Percentiles rank a stretch among this genome's conserved stretches.
phyloP scores from a whole-genome alignment of 805 yeast species.

The Millerago galiae region DNA sequence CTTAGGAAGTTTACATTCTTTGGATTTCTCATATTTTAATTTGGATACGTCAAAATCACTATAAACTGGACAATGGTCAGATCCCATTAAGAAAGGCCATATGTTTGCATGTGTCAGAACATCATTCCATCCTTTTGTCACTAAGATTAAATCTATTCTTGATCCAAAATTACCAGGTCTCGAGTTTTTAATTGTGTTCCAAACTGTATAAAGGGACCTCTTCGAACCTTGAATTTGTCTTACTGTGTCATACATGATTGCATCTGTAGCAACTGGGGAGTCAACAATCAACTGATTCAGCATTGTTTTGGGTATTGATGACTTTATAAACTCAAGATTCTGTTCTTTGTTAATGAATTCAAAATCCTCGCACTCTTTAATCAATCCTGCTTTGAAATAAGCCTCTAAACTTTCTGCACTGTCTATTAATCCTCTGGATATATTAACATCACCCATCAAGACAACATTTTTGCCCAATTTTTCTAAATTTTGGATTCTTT shows the following conservation, averaged over 20 bases:
- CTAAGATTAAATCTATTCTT: conserved; percentile 72
- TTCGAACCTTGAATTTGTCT: conserved; percentile 51
- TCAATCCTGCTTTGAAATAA: conserved; percentile 30
- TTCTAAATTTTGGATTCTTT: conserved; percentile 53
- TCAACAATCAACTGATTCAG: conserved; percentile 40
- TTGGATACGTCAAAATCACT: conserved; percentile 46
- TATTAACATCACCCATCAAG: conserved; percentile 85
- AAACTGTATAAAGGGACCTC: conserved; percentile 74
- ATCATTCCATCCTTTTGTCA: conserved; percentile 33
- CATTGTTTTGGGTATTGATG: conserved; percentile 35
- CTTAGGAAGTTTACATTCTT: conserved; percentile 23
- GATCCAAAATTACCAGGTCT: conserved; percentile 85
- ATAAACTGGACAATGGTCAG: conserved; percentile 92
- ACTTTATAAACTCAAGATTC: conserved; percentile 31
- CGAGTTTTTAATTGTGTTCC: conserved; percentile 77
- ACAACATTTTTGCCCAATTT: conserved; percentile 59
- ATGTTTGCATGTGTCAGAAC: conserved; percentile 38
- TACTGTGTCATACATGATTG: conserved; percentile 51
- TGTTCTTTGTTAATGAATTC: conserved; percentile 28
- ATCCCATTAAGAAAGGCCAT: conserved; percentile 70
- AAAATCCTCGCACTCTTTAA: conserved; percentile 28
- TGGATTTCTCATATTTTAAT: conserved; percentile 1
- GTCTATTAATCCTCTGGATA: conserved; percentile 74
- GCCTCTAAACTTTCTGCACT: conserved; percentile 63
- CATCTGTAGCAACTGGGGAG: conserved; percentile 30